Evolutionary conservation across 2,329 filamentous ascomycete species (phyloP), one percentile per base, ranked within the genome.

Genomic region (Dactylellina cionopaga): DNA sequence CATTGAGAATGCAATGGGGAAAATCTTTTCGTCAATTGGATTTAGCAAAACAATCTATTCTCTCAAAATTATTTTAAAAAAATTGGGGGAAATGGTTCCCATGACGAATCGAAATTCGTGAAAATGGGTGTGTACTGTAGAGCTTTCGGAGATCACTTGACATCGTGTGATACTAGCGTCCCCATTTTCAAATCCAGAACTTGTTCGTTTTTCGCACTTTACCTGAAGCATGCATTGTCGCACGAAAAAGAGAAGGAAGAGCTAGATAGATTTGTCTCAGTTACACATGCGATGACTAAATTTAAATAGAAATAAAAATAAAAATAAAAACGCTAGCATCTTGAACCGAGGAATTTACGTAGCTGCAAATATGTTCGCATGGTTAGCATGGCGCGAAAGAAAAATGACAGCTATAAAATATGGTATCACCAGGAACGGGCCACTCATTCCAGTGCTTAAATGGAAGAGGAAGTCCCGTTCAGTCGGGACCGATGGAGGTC

Each of bases 201-300:
- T 55, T 41, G 13, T n/a, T 41, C 17, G 13, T 41, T 39, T 29
- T 25, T 54, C 39, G 39, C 7, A 43, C 39, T 5, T 24, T 44
- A 5, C 41, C 5, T 22, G 10, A 11, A 22, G 15, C 24, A 19
- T 17, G 33, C 5, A 37, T 15, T 24, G 31, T 60, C 24, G 27
- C 29, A 29, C 5, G 13, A 27, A 39, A 47, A 17, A 29, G 31
- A 13, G 47, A 39, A 25, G 15, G 5, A 27, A 35, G 10, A 31
- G 47, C 29, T 55, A 54, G n/a, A n/a, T 46, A 37, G 10, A 46
- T 27, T n/a, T 66, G 62, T 66, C 51, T 66, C 62, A 66, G 62
- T 66, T 58, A 58, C 62, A 66, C 62, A 66, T 58, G 39, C 41
- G 52, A 66, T 66, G 41, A 66, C 51, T 66, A 66, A 66, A 65